Conservation (phyloP, 1,139 yeast species). For the Pichia sp. region DNA sequence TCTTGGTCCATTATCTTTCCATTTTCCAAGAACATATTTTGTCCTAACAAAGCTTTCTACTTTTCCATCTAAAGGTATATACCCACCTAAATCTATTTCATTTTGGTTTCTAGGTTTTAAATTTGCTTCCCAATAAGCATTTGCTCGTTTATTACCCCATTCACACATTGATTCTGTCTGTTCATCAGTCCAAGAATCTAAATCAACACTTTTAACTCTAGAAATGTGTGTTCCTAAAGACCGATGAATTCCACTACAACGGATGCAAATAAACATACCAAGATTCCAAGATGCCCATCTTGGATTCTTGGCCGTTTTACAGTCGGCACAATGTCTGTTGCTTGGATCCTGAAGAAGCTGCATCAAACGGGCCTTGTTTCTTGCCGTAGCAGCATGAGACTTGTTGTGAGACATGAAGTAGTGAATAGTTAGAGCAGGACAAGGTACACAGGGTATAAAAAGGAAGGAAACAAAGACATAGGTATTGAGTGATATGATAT, state of each 20-base stretch:
- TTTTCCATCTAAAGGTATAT: conserved; percentile 79
- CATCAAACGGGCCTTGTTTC: conserved; percentile 30
- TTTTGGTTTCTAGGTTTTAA: conserved; percentile 39
- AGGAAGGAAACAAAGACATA: no score
- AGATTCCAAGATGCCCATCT: conserved; percentile 97
- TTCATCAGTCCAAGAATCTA: conserved; percentile 95
- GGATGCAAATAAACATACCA: conserved; percentile 86
- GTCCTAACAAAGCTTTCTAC: conserved; percentile 86
- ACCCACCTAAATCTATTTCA: conserved; percentile 32
- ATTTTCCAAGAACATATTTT: conserved; percentile 83
- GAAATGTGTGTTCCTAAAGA: conserved; percentile 93
- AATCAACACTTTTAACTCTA: conserved; percentile 81
- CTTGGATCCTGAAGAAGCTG: conserved; percentile 61
- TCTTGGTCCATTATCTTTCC: conserved; percentile 71
- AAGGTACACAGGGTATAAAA: background rate
- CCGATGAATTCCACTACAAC: conserved; percentile 93
- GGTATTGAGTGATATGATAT: no score
- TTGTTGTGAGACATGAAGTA: conserved; percentile 15
- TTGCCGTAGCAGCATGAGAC: conserved; percentile 12
- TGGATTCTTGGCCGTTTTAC: conserved; percentile 84
- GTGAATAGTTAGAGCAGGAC: background rate
- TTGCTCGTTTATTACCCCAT: conserved; percentile 84
- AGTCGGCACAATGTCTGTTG: conserved; percentile 83
- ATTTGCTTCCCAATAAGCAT: conserved; percentile 74
- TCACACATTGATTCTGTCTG: conserved; percentile 75